These are phyloP conservation scores for Mytilinidion resinicola DNA, from an alignment of 495 filamentous ascomycete genomes.

Conservation along the genomic window DNA sequence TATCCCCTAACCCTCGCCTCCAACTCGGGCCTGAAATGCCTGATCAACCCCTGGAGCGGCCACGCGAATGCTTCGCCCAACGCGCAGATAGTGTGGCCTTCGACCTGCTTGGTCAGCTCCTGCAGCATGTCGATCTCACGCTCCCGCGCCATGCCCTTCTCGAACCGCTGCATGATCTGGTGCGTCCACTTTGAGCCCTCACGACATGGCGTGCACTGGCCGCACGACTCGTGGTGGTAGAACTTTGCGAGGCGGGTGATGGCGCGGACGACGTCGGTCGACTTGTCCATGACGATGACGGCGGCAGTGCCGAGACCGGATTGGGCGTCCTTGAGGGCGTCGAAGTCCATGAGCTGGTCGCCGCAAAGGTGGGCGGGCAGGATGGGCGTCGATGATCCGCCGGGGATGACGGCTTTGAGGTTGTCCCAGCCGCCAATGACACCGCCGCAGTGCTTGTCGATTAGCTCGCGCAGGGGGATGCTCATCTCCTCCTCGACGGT, in stretches of 20 bases:
- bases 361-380: constrained; percentile 82
- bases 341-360: constrained; percentile 97
- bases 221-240: constrained; percentile 97
- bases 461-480: constrained; percentile 87
- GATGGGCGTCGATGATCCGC: constrained; percentile 93
- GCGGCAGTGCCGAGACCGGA: constrained; percentile 96
- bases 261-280: constrained; percentile 85
- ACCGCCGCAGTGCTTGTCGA: constrained; percentile 95
- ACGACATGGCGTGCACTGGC: constrained; percentile 96
- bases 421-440: constrained; percentile 98
- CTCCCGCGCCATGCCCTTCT: constrained; percentile 78
- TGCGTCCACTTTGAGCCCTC: constrained; percentile 97
- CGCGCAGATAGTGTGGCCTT: constrained; percentile 97
- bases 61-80: constrained; percentile 97
- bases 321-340: constrained; percentile 94
- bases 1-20: constrained; percentile 80
- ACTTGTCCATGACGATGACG: constrained; percentile 98
- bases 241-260: constrained; percentile 90
- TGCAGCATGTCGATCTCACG: constrained; percentile 99
- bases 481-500: constrained; percentile 99
- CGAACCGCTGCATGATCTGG: constrained; percentile 95
- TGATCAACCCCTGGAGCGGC: constrained; percentile 95
- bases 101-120: constrained; percentile 97
- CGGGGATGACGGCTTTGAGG: constrained; percentile 87
- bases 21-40: constrained; percentile 93